Base-by-base conservation (phyloP, 2,329 filamentous ascomycete genomes). In the Claviceps humidiphila region DNA sequence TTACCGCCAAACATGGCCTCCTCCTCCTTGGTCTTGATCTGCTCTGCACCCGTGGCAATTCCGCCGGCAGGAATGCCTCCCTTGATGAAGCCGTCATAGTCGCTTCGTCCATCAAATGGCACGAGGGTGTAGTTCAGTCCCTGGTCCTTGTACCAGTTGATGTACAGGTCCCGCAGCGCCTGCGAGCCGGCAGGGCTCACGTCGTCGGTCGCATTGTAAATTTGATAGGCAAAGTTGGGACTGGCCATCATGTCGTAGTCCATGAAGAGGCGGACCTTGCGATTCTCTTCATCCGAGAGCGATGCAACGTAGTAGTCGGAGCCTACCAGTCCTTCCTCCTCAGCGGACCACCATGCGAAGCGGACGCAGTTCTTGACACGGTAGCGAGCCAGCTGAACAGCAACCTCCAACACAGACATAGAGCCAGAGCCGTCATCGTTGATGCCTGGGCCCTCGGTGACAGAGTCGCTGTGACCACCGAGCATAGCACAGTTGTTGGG, bases 51-150 rank as follows among this genome's bases (percentile, higher is more conserved):
- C 2, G 86, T 89, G 51, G 85, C 85, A 55, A 90, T 80, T 34
- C 87, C 87, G 24, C 87, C 85, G 1, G 80, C 80, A 0, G 87
- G 84, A 43, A 90, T 88, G 3, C 83, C 83, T 52, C 78, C 75
- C 39, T 79, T 74, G 60, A 89, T 84, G 70, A 91, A 90, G 1
- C 80, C 83, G 49, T 82, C 84, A 60, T 91, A 91, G 66, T 93
- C 87, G 56, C 82, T 87, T 54, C 87, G 81, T 6, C 87, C 87
- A 59, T 89, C 84, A 58, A 93, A 91, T 2, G 80, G 77, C 30
- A 86, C 86, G 53, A 85, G 80, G 0, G 80, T 85, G 63, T 82
- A 83, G 66, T 82, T 81, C 53, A 82, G 72, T 1, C 74, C 81
- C 22, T 82, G 73, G 2, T 71, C 66, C 55, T 74, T 66, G 68